Percentiles rank a stretch among this genome's conserved stretches.
phyloP scores from a whole-genome alignment of 148 eudicot species.

The Silene conica region DNA sequence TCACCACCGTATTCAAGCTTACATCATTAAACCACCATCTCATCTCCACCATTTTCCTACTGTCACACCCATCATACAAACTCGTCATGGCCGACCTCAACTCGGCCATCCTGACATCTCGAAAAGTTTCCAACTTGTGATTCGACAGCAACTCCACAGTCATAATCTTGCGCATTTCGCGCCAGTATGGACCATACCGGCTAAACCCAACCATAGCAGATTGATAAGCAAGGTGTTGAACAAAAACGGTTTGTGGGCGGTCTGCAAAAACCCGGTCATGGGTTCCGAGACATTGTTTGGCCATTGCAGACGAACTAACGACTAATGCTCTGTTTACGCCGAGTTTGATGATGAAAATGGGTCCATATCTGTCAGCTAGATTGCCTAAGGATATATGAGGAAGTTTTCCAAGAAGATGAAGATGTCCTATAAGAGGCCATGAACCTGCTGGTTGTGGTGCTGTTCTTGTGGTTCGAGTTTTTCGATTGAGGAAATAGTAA shows the following conservation, averaged over 20 bases:
- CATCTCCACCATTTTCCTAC: slow-evolving; percentile 24
- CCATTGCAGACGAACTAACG: slow-evolving; percentile 12
- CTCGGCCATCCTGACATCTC: slow-evolving; percentile 20
- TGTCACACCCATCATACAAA: not conserved
- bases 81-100: slow-evolving; percentile 22
- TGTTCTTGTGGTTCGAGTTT: not conserved
- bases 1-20: slow-evolving; percentile 27
- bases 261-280: slow-evolving; percentile 31
- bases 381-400: slow-evolving; percentile 18
- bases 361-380: slow-evolving; percentile 36
- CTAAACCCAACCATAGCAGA: slow-evolving; percentile 31
- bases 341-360: not conserved
- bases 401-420: slow-evolving; percentile 14
- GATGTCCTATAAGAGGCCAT: slow-evolving; percentile 21
- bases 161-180: slow-evolving; percentile 32
- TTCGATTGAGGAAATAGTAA: too few relatives aligned
- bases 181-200: slow-evolving; percentile 41
- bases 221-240: slow-evolving; percentile 28
- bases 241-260: slow-evolving; percentile 24
- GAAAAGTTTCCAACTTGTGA: slow-evolving; percentile 20
- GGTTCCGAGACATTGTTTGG: slow-evolving; percentile 34
- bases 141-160: slow-evolving; percentile 33
- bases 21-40: slow-evolving; percentile 41
- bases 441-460: slow-evolving; percentile 19
- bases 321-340: not conserved